Evolutionary conservation across 495 filamentous ascomycete genomes (phyloP), one percentile per base, ranked within the genome.

Genomic region (Chaetomium fimeti): DNA sequence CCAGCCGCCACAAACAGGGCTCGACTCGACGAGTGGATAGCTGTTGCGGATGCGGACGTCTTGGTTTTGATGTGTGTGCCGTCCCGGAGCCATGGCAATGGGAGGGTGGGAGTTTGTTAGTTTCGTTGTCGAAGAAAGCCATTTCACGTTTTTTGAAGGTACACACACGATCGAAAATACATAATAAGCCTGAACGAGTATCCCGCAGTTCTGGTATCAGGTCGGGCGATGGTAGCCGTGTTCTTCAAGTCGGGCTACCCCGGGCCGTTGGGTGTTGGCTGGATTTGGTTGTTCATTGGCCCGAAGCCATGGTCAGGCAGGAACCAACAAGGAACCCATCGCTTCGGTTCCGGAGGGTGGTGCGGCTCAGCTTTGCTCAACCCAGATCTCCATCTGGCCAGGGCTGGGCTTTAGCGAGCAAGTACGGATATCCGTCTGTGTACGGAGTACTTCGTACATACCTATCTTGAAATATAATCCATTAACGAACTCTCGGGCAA

Each of bases 361-460:
- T 66, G 64, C 64, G 47, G 42, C 29, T 62, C 59, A 54, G 57
- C 60, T 54, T 49, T 15, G 32, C 36, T 57, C 42, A 20, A 16
- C 57, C 38, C 56, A 49, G 43, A 66, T 56, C 47, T 51, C 52
- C 54, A 59, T 62, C 49, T 20, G 40, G 22, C n/a, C 55, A 5
- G 55, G 54, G 15, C 25, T 9, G 12, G 51, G 51, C 5, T 18
- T 18, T 15, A 54, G 27, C 27, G 8, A 27, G 32, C 8, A 5
- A 9, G 32, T 5, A 6, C 6, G 32, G 32, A 9, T 36, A 11
- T 32, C 3, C 7, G 29, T 32, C 32, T 5, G 32, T n/a, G n/a
- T n/a, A n/a, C n/a, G n/a, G n/a, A n/a, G n/a, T n/a, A n/a, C n/a
- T n/a, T n/a, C n/a, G n/a, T n/a, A n/a, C n/a, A n/a, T 11, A 36